Percentiles rank a stretch among this genome's conserved stretches.
These are phyloP conservation scores for Cicer judaicum DNA, from an alignment of 306 rosid genomes.

Conservation along the genomic window DNA sequence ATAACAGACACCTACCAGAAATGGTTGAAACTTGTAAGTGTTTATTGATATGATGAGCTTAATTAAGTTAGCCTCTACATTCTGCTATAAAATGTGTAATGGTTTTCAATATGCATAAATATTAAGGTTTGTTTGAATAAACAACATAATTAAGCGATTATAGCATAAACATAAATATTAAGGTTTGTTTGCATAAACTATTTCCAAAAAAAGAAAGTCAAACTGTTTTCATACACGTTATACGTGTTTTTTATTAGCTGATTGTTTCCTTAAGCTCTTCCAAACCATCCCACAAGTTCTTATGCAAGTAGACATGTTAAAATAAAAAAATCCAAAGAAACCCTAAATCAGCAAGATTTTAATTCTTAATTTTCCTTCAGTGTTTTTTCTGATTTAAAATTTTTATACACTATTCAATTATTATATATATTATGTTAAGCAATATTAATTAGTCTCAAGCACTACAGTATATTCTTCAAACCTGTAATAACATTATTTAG, in stretches of 20 bases:
- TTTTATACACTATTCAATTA: not conserved
- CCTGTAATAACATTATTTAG: not conserved
- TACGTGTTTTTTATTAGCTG: no score
- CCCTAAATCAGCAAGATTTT: not conserved
- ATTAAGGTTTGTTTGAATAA: not conserved
- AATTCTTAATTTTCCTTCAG: not conserved
- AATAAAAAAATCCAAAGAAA: no score
- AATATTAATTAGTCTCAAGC: not conserved
- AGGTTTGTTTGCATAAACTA: no score
- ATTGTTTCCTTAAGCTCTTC: no score
- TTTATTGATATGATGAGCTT: conserved; percentile 19
- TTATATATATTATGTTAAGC: conserved; percentile 15
- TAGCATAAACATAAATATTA: no score
- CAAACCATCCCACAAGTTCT: no score
- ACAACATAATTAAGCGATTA: no score
- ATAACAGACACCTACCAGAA: conserved; percentile 69
- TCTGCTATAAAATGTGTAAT: conserved; percentile 25
- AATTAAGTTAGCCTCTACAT: conserved; percentile 7
- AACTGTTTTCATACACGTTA: no score
- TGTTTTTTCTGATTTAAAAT: conserved; percentile 4
- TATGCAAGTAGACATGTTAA: no score
- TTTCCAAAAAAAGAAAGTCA: no score
- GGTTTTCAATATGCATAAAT: not conserved
- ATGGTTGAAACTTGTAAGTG: conserved; percentile 81
- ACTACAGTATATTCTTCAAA: conserved; percentile 15